phyloP scores from a whole-genome alignment of 768 basidiomycete genomes.

The Calocera viscosa region DNA sequence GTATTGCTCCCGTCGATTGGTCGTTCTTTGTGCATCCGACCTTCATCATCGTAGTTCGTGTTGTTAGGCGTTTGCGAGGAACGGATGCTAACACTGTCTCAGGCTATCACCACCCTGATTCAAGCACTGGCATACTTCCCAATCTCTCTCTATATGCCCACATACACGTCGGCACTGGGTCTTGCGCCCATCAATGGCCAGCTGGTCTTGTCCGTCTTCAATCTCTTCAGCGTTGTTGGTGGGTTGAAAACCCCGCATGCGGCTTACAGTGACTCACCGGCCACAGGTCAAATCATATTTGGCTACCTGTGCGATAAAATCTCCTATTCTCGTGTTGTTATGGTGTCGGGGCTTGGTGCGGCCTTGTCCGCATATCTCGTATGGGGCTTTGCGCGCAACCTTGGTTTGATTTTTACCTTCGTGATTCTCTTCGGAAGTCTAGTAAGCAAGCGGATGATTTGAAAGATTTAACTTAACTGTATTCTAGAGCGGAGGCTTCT shows the following conservation, averaged over 20 bases:
- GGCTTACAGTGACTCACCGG: neutral
- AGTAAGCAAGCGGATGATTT: neutral
- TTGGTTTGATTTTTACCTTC: neutral
- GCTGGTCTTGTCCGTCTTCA: slow-evolving; percentile 1
- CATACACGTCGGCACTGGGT: neutral
- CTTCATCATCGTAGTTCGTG: neutral
- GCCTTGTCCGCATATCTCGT: slow-evolving; percentile 6
- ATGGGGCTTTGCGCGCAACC: slow-evolving; percentile 4
- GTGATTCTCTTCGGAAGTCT: slow-evolving; percentile 3
- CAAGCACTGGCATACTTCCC: slow-evolving; percentile 10
- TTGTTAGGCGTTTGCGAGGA: no score
- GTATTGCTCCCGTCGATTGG: neutral
- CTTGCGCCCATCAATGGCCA: neutral
- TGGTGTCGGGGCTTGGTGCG: slow-evolving; percentile 2
- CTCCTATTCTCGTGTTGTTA: neutral
- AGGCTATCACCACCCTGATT: neutral
- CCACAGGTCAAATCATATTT: slow-evolving; percentile 5
- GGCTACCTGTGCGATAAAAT: slow-evolving; percentile 5
- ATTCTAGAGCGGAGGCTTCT: slow-evolving; percentile 5
- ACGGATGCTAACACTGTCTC: neutral
- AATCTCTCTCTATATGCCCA: slow-evolving; percentile 5
- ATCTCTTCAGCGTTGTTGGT: slow-evolving; percentile 8
- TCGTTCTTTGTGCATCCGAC: neutral
- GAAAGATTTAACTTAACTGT: no score
- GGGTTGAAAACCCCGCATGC: neutral